phyloP scores from a whole-genome alignment of 1,139 yeast genomes.

The Waltiozyma sp. region DNA sequence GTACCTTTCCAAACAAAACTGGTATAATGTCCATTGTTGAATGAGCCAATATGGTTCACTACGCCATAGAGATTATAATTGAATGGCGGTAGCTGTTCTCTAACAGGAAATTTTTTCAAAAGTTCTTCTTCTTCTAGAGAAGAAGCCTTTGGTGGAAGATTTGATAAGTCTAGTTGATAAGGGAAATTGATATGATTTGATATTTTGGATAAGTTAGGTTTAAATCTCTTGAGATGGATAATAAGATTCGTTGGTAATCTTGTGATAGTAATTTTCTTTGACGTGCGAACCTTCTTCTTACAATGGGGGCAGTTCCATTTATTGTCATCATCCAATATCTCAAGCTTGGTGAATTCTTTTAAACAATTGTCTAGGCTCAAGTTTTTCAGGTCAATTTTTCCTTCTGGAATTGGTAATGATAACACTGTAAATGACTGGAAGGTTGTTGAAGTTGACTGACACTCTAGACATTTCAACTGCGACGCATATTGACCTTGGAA shows the following conservation, averaged over 20 bases:
- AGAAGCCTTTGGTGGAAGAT: conserved; percentile 62
- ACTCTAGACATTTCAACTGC: conserved; percentile 62
- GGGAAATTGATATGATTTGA: conserved; percentile 27
- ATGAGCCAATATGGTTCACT: conserved; percentile 76
- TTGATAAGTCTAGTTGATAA: conserved; percentile 52
- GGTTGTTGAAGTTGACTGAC: conserved; percentile 76
- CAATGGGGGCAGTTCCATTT: conserved; percentile 89
- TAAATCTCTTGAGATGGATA: conserved; percentile 73
- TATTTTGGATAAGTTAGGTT: conserved; percentile 23
- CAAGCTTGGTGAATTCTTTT: conserved; percentile 55
- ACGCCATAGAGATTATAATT: conserved; percentile 70
- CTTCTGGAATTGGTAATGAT: conserved; percentile 58
- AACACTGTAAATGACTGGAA: conserved; percentile 73
- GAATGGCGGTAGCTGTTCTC: conserved; percentile 78
- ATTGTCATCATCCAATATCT: conserved; percentile 67
- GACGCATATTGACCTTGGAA: conserved; percentile 90
- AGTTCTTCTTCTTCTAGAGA: conserved; percentile 32
- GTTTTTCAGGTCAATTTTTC: conserved; percentile 14
- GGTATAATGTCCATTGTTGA: conserved; percentile 89
- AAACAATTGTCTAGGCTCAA: conserved; percentile 45
- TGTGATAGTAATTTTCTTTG: conserved; percentile 59
- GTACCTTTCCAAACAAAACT: conserved; percentile 61
- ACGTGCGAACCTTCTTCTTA: conserved; percentile 51
- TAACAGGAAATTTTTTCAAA: conserved; percentile 43
- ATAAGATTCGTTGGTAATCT: conserved; percentile 65